A percentile compares a stretch with the other conserved stretches of the same genome.
Evolutionary conservation across 1,139 yeast species (phyloP).

Genomic region (Taphrina populina): DNA sequence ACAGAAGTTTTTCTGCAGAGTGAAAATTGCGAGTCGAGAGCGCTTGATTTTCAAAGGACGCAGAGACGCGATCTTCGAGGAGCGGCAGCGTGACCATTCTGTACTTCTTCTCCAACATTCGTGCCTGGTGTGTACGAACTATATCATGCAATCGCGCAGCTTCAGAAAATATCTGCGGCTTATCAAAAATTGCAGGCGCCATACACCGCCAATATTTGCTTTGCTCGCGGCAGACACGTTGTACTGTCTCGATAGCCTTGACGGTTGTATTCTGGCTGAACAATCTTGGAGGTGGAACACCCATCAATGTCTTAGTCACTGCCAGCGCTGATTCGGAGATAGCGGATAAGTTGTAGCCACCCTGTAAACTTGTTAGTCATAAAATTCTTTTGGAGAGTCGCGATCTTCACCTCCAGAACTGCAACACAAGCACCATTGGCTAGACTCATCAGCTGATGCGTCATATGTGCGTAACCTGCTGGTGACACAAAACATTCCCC

Average conservation of each 20-base stretch:
- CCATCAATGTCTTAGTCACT: slow-evolving; percentile 85
- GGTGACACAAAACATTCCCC: slow-evolving; percentile 98
- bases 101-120: slow-evolving; percentile 55
- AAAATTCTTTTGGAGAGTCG: not conserved
- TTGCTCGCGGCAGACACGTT: slow-evolving; percentile 76
- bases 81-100: slow-evolving; percentile 71
- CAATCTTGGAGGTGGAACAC: slow-evolving; percentile 83
- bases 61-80: slow-evolving; percentile 53
- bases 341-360: slow-evolving; percentile 91
- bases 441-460: slow-evolving; percentile 80
- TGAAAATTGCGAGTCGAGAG: slow-evolving; percentile 62
- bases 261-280: slow-evolving; percentile 63
- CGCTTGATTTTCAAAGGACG: slow-evolving; percentile 64
- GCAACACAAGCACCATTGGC: slow-evolving; percentile 89
- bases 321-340: slow-evolving; percentile 88
- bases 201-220: slow-evolving; percentile 86
- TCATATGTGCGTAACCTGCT: slow-evolving; percentile 94
- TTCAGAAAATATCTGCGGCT: slow-evolving; percentile 2
- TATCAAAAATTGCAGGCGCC: slow-evolving; percentile 58
- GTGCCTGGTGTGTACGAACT: slow-evolving; percentile 67
- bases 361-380: slow-evolving; percentile 44
- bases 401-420: slow-evolving; percentile 58
- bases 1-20: slow-evolving; percentile 60
- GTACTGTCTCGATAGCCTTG: slow-evolving; percentile 73
- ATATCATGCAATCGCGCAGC: slow-evolving; percentile 54